A percentile compares a stretch with the other conserved stretches of the same genome.
Evolutionary conservation across 805 yeast species (phyloP).

Genomic region (Metschnikowia cerradonensis): DNA sequence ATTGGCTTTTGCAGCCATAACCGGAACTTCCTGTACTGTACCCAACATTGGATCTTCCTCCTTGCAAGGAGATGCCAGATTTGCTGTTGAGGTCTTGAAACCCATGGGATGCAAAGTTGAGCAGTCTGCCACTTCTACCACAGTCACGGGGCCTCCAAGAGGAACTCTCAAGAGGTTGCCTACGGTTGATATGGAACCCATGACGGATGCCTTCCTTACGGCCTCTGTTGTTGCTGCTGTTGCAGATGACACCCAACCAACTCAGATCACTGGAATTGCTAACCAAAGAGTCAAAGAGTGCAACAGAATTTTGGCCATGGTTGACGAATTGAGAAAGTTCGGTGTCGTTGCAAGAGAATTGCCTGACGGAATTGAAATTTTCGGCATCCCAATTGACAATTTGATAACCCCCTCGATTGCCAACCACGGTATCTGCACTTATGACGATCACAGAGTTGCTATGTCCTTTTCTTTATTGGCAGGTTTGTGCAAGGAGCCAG

Average conservation of each 20-base stretch:
- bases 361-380: slow-evolving; percentile 88
- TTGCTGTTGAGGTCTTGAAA: slow-evolving; percentile 84
- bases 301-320: slow-evolving; percentile 94
- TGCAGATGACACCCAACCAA: slow-evolving; percentile 61
- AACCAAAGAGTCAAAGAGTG: slow-evolving; percentile 98
- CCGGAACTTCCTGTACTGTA: slow-evolving; percentile 87
- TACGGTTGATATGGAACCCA: slow-evolving; percentile 95
- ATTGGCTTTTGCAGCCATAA: slow-evolving; percentile 93
- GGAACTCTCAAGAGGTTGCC: slow-evolving; percentile 68
- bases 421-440: slow-evolving; percentile 64
- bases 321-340: slow-evolving; percentile 78
- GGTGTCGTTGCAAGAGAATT: slow-evolving; percentile 84
- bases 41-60: slow-evolving; percentile 93
- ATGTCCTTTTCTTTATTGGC: slow-evolving; percentile 93
- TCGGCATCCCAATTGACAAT: slow-evolving; percentile 54
- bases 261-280: slow-evolving; percentile 82
- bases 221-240: slow-evolving; percentile 97
- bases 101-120: slow-evolving; percentile 94
- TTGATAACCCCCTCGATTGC: slow-evolving; percentile 51
- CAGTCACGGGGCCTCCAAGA: slow-evolving; percentile 82
- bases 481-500: slow-evolving; percentile 61
- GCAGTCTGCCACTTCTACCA: slow-evolving; percentile 82
- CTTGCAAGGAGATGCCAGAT: slow-evolving; percentile 94
- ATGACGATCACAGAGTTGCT: slow-evolving; percentile 97
- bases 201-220: slow-evolving; percentile 98